Evolutionary conservation across 495 filamentous ascomycete genomes (phyloP), one percentile per base, ranked within the genome.

Genomic region (Corynascus novoguineensis): DNA sequence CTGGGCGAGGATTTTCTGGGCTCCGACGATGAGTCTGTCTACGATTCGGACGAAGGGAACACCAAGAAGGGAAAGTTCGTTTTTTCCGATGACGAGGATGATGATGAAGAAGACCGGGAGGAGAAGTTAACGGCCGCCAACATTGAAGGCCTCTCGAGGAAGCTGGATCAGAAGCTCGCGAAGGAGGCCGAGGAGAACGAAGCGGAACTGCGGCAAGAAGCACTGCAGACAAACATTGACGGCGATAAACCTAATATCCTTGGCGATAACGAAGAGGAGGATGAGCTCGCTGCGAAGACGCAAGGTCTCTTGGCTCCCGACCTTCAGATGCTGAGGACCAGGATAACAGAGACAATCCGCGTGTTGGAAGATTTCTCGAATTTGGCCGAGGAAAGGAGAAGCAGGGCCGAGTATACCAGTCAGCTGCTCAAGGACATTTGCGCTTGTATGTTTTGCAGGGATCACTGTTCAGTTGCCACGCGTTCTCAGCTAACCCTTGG

Each of bases 1-100:
- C 67, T 82, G 3, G 74, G 73, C 12, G 78, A 82, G 62, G 83
- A 86, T 55, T 81, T 85, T 63, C 56, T 84, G 14, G 82, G 77
- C 10, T 76, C 74, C 7, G 79, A 77, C 32, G 73, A 83, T 67
- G 69, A 83, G 53, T 88, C 87, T 1, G 81, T 89, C 40, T 85
- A 84, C 58, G 90, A 91, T 64, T 93, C 89, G 12, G 83, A 86
- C 41, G 82, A 88, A 44, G 77, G 77, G 9, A 86, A 83, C 38
- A 80, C 81, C 19, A 85, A 87, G 50, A 78, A 78, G 59, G 64
- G 69, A 50, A 72, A 72, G 65, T 81, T 84, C 35, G 86, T 93
- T 74, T 98, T 96, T 76, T 97, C 93, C 0, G 92, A 97, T 54
- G 93, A 98, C 64, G 92, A 96, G 67, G 90, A 92, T 57, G 83